A percentile compares a stretch with the other conserved stretches of the same genome.
Conservation (phyloP, 2,329 filamentous ascomycete species). For the Lachnum nothofagi region DNA sequence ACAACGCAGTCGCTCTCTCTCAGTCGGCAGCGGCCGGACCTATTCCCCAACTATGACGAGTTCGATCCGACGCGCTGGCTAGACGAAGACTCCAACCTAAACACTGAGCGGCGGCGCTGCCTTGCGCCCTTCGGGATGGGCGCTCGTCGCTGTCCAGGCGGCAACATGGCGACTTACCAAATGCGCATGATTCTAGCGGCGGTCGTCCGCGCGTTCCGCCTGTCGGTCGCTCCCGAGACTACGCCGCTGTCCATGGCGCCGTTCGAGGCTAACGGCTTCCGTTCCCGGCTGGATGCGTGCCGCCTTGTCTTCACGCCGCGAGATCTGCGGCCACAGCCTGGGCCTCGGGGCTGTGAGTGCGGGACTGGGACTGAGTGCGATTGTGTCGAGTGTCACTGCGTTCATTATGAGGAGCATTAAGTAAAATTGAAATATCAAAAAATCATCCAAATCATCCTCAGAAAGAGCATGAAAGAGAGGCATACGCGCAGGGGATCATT, state of each 20-base stretch:
- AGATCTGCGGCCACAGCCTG: neutral
- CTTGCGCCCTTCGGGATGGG: conserved; percentile 5
- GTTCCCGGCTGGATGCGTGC: conserved; percentile 9
- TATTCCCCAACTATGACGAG: conserved; percentile 10
- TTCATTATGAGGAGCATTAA: neutral
- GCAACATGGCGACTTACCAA: conserved; percentile 6
- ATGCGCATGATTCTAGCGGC: conserved; percentile 8
- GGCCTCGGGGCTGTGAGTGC: conserved; percentile 30
- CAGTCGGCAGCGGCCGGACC: conserved; percentile 7
- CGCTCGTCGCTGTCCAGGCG: conserved; percentile 8
- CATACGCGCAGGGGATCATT: too few species aligned
- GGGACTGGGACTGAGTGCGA: neutral
- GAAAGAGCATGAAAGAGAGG: too few species aligned
- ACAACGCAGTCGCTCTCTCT: conserved; percentile 10
- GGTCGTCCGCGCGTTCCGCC: neutral
- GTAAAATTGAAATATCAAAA: neutral
- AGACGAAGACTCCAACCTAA: neutral
- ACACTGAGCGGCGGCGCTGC: conserved; percentile 1
- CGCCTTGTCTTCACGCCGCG: conserved; percentile 7
- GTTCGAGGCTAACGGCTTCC: conserved; percentile 11
- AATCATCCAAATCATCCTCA: neutral
- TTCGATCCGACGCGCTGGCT: conserved; percentile 9
- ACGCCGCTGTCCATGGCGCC: conserved; percentile 7
- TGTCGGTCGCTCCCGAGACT: conserved; percentile 9
- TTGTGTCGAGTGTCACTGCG: neutral